Conservation (phyloP, 1,284 basidiomycete genomes). For the Inonotus hispidus region DNA sequence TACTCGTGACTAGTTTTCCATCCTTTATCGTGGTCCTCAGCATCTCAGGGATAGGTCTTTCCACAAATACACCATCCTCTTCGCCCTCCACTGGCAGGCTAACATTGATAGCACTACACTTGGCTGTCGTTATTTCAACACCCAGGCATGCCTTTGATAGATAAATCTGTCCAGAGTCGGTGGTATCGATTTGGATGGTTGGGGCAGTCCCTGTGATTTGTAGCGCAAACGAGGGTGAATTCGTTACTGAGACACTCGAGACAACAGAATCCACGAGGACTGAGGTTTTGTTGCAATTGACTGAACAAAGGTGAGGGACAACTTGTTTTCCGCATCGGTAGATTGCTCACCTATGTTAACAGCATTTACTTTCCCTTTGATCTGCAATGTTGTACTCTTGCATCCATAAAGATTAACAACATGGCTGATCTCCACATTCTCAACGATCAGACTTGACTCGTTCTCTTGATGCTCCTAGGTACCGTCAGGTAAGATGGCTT, state of each 20-base stretch:
- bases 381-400: constrained; percentile 82
- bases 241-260: constrained; percentile 83
- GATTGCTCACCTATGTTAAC: constrained; percentile 73
- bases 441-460: constrained; percentile 69
- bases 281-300: constrained; percentile 87
- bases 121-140: constrained; percentile 90
- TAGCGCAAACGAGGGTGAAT: constrained; percentile 88
- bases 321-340: constrained; percentile 7
- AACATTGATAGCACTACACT: constrained; percentile 93
- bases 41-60: constrained; percentile 95
- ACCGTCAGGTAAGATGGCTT: neutral
- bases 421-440: constrained; percentile 78
- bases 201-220: constrained; percentile 90
- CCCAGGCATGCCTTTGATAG: constrained; percentile 78
- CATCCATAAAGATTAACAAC: constrained; percentile 89
- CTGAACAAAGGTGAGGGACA: constrained; percentile 35
- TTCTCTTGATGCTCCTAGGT: constrained; percentile 90
- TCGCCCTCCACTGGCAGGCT: constrained; percentile 83
- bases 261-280: constrained; percentile 90
- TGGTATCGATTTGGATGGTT: constrained; percentile 91
- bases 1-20: constrained; percentile 83
- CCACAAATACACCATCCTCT: constrained; percentile 89
- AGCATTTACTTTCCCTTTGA: constrained; percentile 96
- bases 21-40: constrained; percentile 78
- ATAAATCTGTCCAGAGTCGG: constrained; percentile 94